phyloP scores from a whole-genome alignment of 225 moss, liverwort and hornwort species.

The Pseudisothecium myosuroides region DNA sequence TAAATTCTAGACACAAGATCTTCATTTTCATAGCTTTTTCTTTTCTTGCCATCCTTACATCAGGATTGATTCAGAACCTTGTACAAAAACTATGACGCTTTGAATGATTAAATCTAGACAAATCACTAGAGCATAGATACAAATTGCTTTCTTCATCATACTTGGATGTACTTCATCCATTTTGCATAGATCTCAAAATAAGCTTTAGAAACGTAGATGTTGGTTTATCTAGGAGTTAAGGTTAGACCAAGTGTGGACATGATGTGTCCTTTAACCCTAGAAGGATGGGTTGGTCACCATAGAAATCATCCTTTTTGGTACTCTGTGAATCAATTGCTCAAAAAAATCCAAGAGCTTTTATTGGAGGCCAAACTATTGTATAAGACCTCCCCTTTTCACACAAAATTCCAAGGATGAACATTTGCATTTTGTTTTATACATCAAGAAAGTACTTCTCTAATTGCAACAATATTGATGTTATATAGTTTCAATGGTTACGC shows the following conservation, averaged over 20 bases:
- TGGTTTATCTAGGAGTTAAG: background rate
- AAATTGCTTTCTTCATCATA: background rate
- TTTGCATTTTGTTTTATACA: no score
- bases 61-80: background rate
- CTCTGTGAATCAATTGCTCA: background rate
- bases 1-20: background rate
- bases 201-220: background rate
- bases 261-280: background rate
- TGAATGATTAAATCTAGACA: background rate
- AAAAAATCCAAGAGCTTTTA: background rate
- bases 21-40: background rate
- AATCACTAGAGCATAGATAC: no score
- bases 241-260: background rate
- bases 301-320: background rate
- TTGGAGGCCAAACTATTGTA: background rate
- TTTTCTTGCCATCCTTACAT: background rate
- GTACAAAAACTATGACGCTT: background rate
- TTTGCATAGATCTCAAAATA: background rate
- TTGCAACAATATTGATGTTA: no score
- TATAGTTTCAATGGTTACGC: no score
- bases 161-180: background rate
- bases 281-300: rapidly evolving
- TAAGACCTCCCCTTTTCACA: background rate
- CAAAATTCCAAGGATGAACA: background rate
- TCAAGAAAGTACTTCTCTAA: no score